Conservation (phyloP, 2,329 filamentous ascomycete genomes). For the Colletotrichum sp. region DNA sequence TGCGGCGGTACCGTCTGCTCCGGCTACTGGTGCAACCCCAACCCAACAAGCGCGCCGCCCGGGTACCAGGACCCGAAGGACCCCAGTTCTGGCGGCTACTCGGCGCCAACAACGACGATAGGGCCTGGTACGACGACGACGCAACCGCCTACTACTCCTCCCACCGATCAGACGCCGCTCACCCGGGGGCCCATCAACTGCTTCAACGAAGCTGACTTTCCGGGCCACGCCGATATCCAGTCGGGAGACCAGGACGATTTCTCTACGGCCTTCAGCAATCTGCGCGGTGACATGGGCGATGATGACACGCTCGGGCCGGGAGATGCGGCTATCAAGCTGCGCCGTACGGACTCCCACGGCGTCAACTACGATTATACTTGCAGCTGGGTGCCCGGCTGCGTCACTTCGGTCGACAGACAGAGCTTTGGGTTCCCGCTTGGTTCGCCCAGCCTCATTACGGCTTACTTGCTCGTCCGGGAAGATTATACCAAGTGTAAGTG, state of each 20-base stretch:
- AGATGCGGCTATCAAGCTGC: background rate
- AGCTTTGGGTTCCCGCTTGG: constrained; percentile 24
- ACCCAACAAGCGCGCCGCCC: constrained; percentile 21
- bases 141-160: background rate
- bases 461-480: constrained; percentile 24
- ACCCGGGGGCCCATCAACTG: background rate
- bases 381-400: constrained; percentile 24
- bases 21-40: constrained; percentile 25
- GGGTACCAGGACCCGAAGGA: constrained; percentile 26
- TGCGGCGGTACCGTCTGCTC: constrained; percentile 27
- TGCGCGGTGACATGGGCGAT: background rate
- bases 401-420: constrained; percentile 18
- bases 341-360: background rate
- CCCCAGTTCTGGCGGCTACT: constrained; percentile 1
- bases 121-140: background rate
- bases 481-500: constrained; percentile 27
- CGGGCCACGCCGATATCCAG: background rate
- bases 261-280: background rate
- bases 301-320: background rate
- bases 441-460: constrained; percentile 18
- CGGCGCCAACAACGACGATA: background rate
- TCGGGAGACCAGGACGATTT: background rate
- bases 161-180: background rate
- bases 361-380: constrained; percentile 23
- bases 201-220: background rate